Evolutionary conservation across 2,329 filamentous ascomycete genomes (phyloP).

Genomic region (Claviceps quebecensis): DNA sequence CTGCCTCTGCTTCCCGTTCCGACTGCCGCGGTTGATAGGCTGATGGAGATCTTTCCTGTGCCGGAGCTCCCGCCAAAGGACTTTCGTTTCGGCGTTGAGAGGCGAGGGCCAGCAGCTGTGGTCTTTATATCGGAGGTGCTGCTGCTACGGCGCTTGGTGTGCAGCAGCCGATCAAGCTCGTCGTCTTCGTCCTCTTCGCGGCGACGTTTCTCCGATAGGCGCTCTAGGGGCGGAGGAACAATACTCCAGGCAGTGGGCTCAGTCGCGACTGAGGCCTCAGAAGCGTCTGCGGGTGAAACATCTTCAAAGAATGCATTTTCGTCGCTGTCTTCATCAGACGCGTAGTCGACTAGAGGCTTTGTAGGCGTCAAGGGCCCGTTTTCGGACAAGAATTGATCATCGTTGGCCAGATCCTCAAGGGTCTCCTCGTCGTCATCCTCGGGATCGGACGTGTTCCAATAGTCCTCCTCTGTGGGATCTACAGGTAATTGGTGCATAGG

Average conservation of each 20-base stretch:
- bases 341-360: constrained; percentile 79
- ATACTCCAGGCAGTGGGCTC: constrained; percentile 8
- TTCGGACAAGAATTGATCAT: constrained; percentile 20
- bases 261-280: constrained; percentile 20
- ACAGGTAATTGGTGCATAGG: constrained; percentile 46
- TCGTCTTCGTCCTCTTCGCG: constrained; percentile 86
- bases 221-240: constrained; percentile 51
- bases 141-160: constrained; percentile 48
- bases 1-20: constrained; percentile 25
- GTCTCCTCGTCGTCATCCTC: constrained; percentile 53
- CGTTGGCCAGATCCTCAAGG: constrained; percentile 12
- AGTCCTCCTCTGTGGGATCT: constrained; percentile 78
- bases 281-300: constrained; percentile 14
- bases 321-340: constrained; percentile 70
- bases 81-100: constrained; percentile 19
- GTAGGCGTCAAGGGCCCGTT: constrained; percentile 51
- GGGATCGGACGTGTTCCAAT: constrained; percentile 83
- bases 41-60: constrained; percentile 43
- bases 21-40: constrained; percentile 32
- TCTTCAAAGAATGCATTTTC: constrained; percentile 42
- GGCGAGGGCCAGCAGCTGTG: constrained; percentile 19
- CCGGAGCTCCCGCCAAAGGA: constrained; percentile 28
- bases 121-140: constrained; percentile 31
- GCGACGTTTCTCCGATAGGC: constrained; percentile 75
- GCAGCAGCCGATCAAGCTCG: constrained; percentile 70